Percentiles rank a stretch among this genome's conserved stretches.
phyloP scores from a whole-genome alignment of 176 grass and related monocot genomes.

The Carex myosuroides region DNA sequence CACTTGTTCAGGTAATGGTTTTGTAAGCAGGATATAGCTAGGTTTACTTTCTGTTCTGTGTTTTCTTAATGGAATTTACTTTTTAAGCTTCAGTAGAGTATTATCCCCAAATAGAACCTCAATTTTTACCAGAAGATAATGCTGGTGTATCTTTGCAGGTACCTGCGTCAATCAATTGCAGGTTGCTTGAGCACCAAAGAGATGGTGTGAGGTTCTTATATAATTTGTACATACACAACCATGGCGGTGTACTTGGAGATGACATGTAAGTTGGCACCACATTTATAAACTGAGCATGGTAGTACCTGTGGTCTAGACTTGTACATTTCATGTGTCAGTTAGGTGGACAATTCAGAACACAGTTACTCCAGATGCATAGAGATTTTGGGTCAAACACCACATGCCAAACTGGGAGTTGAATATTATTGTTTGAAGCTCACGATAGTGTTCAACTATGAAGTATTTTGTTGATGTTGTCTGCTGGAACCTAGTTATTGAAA shows the following conservation, averaged over 20 bases:
- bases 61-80: neutral
- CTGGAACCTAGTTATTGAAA: neutral
- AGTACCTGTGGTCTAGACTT: neutral
- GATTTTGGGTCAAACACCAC: neutral
- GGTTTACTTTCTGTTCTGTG: neutral
- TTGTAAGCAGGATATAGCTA: neutral
- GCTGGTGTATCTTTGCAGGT: conserved; percentile 47
- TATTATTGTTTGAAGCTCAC: neutral
- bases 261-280: conserved; percentile 56
- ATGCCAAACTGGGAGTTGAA: neutral
- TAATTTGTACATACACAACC: conserved; percentile 78
- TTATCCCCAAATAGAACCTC: neutral
- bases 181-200: conserved; percentile 76
- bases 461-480: neutral
- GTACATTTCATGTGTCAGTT: neutral
- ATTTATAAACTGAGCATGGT: neutral
- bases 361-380: neutral
- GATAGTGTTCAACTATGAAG: neutral
- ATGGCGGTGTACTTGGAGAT: conserved; percentile 94
- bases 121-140: neutral
- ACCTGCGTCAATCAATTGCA: conserved; percentile 79
- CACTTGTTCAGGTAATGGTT: conserved; percentile 54
- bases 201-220: conserved; percentile 79
- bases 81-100: neutral
- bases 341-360: neutral